A percentile compares a stretch with the other conserved stretches of the same genome.
Evolutionary conservation across 805 yeast species (phyloP).

Genomic region (Candida namnaoensis): DNA sequence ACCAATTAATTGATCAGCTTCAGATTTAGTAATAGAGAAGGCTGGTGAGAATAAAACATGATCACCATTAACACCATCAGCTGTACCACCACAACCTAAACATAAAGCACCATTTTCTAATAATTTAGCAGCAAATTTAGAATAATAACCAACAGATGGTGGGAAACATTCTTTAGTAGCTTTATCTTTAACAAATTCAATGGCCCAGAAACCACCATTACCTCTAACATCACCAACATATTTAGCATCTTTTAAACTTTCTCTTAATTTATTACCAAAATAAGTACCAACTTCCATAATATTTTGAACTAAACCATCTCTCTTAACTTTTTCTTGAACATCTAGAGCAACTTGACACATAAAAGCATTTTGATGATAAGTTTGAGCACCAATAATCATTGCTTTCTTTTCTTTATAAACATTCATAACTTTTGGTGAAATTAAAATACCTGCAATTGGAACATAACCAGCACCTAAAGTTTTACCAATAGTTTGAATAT

Average conservation of each 20-base stretch:
- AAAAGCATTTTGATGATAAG: constrained; percentile 41
- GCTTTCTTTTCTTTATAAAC: constrained; percentile 32
- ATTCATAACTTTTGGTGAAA: constrained; percentile 30
- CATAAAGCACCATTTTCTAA: constrained; percentile 31
- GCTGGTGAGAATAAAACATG: constrained; percentile 39
- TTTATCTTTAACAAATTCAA: constrained; percentile 48
- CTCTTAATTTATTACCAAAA: constrained; percentile 28
- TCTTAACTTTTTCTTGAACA: constrained; percentile 32
- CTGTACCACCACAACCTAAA: constrained; percentile 31
- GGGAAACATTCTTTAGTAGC: constrained; percentile 39
- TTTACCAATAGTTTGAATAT: constrained; percentile 40
- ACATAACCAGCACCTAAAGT: constrained; percentile 41
- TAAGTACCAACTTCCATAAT: constrained; percentile 33
- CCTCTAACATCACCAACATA: constrained; percentile 57
- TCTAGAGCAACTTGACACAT: constrained; percentile 38
- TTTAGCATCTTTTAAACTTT: constrained; percentile 23
- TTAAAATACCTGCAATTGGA: constrained; percentile 36
- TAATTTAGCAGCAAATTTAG: constrained; percentile 23
- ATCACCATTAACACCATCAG: constrained; percentile 33
- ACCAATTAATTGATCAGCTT: constrained; percentile 26
- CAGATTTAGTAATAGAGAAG: constrained; percentile 27
- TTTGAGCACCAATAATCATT: constrained; percentile 35
- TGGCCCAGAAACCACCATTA: constrained; percentile 49
- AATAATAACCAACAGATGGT: constrained; percentile 20
- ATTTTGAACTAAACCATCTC: constrained; percentile 28